These are phyloP conservation scores for Magnusiomyces fungicola DNA, from an alignment of 1,139 yeast genomes.

Conservation along the genomic window DNA sequence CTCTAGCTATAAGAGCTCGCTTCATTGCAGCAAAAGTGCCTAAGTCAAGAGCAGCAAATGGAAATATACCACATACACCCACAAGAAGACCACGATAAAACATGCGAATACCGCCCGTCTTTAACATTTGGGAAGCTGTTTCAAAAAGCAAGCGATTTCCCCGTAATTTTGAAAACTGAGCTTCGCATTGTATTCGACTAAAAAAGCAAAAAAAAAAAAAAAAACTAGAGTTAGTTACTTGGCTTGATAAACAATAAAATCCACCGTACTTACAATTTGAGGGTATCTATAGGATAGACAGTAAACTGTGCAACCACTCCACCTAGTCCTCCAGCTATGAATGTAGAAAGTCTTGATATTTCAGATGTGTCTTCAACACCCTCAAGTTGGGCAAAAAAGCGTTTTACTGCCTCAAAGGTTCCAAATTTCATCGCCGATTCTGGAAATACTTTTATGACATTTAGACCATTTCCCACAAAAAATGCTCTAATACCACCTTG, in stretches of 20 bases:
- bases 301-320: slow-evolving; percentile 90
- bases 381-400: slow-evolving; percentile 65
- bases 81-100: slow-evolving; percentile 84
- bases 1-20: slow-evolving; percentile 58
- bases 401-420: slow-evolving; percentile 81
- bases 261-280: slow-evolving; percentile 53
- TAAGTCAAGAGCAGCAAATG: slow-evolving; percentile 91
- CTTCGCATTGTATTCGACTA: slow-evolving; percentile 37
- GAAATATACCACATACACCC: slow-evolving; percentile 91
- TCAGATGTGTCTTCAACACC: slow-evolving; percentile 69
- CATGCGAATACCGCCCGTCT: slow-evolving; percentile 66
- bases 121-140: slow-evolving; percentile 72
- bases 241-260: too few species aligned
- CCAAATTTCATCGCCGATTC: slow-evolving; percentile 98
- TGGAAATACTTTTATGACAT: slow-evolving; percentile 90
- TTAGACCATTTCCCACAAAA: slow-evolving; percentile 91
- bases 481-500: slow-evolving; percentile 86
- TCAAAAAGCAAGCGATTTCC: slow-evolving; percentile 55
- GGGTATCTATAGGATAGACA: slow-evolving; percentile 93
- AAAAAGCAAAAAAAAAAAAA: slow-evolving; percentile 45
- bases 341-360: slow-evolving; percentile 70
- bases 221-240: too few species aligned
- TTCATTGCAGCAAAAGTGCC: slow-evolving; percentile 90
- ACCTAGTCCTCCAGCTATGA: slow-evolving; percentile 90
- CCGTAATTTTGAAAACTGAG: slow-evolving; percentile 32